Percentiles rank a stretch among this genome's conserved stretches.
These are phyloP conservation scores for Daldinia vernicosa DNA, from an alignment of 495 filamentous ascomycete genomes.

Conservation along the genomic window DNA sequence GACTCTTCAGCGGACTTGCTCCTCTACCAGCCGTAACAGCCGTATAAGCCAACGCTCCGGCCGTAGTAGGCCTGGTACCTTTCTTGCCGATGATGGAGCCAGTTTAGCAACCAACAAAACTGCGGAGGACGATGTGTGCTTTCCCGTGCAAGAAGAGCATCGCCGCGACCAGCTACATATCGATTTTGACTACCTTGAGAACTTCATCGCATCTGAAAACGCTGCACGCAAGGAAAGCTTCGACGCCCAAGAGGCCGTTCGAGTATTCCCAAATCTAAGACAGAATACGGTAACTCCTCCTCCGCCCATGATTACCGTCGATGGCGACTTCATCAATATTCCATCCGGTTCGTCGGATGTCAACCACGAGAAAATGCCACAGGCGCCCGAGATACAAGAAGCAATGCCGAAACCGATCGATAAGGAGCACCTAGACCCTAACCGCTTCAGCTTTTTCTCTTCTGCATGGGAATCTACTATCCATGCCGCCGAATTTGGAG, in stretches of 20 bases:
- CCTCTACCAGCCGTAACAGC: slow-evolving; percentile 69
- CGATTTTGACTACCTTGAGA: slow-evolving; percentile 89
- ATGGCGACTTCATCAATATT: slow-evolving; percentile 59
- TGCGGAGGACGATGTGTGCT: slow-evolving; percentile 87
- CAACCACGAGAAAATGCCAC: slow-evolving; percentile 47
- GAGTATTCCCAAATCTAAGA: slow-evolving; percentile 71
- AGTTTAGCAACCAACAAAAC: slow-evolving; percentile 63
- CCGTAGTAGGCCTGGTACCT: slow-evolving; percentile 57
- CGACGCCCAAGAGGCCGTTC: slow-evolving; percentile 47
- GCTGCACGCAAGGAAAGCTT: slow-evolving; percentile 60
- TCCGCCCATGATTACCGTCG: slow-evolving; percentile 51
- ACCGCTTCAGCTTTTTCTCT: slow-evolving; percentile 94
- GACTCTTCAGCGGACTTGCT: slow-evolving; percentile 75
- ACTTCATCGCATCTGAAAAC: slow-evolving; percentile 67
- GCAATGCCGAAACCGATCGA: slow-evolving; percentile 31
- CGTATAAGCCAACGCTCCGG: slow-evolving; percentile 41
- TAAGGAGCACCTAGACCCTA: slow-evolving; percentile 61
- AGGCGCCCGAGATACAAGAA: slow-evolving; percentile 19
- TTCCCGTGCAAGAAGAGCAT: slow-evolving; percentile 66
- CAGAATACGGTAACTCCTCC: slow-evolving; percentile 34
- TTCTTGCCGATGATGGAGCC: slow-evolving; percentile 55
- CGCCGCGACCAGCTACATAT: slow-evolving; percentile 64
- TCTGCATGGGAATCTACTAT: slow-evolving; percentile 91
- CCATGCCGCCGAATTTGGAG: slow-evolving; percentile 86
- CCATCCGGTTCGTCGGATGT: slow-evolving; percentile 51